Evolutionary conservation across 2,329 filamentous ascomycete species (phyloP).

Genomic region (Alternaria triticimaculans): DNA sequence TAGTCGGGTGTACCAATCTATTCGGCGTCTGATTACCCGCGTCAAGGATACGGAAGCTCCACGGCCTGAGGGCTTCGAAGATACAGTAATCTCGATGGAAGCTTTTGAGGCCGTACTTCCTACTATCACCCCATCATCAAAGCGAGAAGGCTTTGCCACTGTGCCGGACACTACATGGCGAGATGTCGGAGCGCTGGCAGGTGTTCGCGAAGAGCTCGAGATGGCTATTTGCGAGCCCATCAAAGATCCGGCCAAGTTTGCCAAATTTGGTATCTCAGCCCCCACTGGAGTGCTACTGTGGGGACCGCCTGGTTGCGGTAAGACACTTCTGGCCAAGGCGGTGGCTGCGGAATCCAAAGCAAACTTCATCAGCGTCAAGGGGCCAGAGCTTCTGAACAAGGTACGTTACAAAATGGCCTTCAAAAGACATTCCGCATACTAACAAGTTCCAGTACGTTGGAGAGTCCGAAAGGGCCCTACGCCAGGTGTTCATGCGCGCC

Average conservation of each 20-base stretch:
- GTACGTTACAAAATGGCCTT: conserved; percentile 23
- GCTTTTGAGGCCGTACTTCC: conserved; percentile 79
- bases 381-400: conserved; percentile 94
- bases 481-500: conserved; percentile 89
- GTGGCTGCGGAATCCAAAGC: conserved; percentile 94
- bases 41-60: conserved; percentile 56
- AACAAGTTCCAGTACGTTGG: conserved; percentile 73
- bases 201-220: conserved; percentile 81
- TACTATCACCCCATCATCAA: conserved; percentile 78
- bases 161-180: conserved; percentile 93
- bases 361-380: conserved; percentile 98
- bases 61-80: conserved; percentile 61
- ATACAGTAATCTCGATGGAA: conserved; percentile 66
- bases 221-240: conserved; percentile 91
- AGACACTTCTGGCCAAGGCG: conserved; percentile 94
- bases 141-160: conserved; percentile 92
- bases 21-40: conserved; percentile 59
- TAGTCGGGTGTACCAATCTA: conserved; percentile 27
- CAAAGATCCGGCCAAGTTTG: conserved; percentile 78
- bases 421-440: conserved; percentile 2
- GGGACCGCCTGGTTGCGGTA: conserved; percentile 96
- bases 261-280: conserved; percentile 76
- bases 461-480: conserved; percentile 90
- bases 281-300: conserved; percentile 91
- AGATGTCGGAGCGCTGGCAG: conserved; percentile 83